A percentile compares a stretch with the other conserved stretches of the same genome.
phyloP scores from a whole-genome alignment of 2,329 filamentous ascomycete species.

The Botrytis cinerea region DNA sequence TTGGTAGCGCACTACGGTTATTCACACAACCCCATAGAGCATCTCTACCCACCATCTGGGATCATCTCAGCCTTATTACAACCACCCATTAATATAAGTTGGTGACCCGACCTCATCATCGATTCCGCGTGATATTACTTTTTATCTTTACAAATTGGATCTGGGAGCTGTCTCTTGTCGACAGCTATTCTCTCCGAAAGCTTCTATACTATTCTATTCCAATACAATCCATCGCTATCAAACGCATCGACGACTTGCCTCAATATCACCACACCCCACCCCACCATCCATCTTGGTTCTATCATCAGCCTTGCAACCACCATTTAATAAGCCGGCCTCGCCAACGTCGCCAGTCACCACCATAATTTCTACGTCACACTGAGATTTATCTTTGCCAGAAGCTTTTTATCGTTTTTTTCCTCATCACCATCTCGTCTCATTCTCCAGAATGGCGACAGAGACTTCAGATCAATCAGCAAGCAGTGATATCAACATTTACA shows the following conservation, averaged over 20 bases:
- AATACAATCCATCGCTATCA: neutral
- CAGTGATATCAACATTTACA: slow-evolving; percentile 48
- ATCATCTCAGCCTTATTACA: neutral
- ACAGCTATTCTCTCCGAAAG: neutral
- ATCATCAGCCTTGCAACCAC: neutral
- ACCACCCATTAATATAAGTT: neutral
- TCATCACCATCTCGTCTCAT: neutral
- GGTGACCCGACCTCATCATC: neutral
- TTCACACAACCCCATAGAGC: neutral
- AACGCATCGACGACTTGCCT: no score
- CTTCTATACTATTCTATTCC: neutral
- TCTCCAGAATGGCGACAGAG: slow-evolving; percentile 7
- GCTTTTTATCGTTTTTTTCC: neutral
- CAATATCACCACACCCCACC: neutral
- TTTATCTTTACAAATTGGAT: neutral
- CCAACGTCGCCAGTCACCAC: neutral
- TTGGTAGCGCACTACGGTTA: neutral
- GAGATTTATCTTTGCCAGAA: no score
- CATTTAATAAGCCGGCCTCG: neutral
- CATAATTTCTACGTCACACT: neutral
- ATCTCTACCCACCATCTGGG: neutral
- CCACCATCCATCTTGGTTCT: neutral
- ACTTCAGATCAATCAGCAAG: neutral
- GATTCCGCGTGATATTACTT: neutral
- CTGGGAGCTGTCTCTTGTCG: neutral